These are phyloP conservation scores for Dothideomycetes sp. DNA, from an alignment of 2,329 filamentous ascomycete genomes.

Conservation along the genomic window DNA sequence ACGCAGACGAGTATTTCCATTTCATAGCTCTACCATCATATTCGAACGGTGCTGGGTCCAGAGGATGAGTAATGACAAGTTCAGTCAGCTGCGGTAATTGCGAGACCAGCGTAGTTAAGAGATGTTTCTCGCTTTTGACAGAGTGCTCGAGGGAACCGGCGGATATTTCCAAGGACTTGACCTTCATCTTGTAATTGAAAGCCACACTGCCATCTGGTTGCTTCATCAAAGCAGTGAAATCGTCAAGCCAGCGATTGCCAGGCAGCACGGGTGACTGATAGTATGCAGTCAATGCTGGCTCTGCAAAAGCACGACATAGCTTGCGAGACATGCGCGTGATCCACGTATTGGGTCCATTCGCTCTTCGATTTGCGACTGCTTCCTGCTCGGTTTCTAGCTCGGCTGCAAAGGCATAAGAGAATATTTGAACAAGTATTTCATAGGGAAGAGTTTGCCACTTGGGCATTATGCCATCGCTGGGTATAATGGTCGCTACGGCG, in stretches of 20 bases:
- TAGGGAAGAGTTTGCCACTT: conserved; percentile 23
- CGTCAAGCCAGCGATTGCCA: conserved; percentile 18
- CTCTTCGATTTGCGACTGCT: conserved; percentile 4
- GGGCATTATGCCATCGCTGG: conserved; percentile 21
- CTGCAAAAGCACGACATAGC: conserved; percentile 21
- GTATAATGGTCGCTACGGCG: conserved; percentile 9
- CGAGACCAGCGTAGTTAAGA: conserved; percentile 47
- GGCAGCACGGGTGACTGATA: conserved; percentile 21
- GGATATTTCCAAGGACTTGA: conserved; percentile 60
- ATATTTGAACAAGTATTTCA: conserved; percentile 22
- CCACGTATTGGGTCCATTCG: conserved; percentile 15
- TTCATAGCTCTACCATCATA: conserved; percentile 36
- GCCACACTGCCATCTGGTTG: conserved; percentile 16
- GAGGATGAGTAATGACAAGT: conserved; percentile 60
- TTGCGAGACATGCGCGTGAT: conserved; percentile 20
- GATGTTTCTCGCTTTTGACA: conserved; percentile 33
- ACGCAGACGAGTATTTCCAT: conserved; percentile 57
- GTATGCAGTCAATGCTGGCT: conserved; percentile 25
- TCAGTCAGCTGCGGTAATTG: conserved; percentile 56
- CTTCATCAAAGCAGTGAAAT: conserved; percentile 19
- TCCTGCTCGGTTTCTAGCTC: conserved; percentile 6
- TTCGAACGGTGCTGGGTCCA: conserved; percentile 58
- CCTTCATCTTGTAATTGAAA: conserved; percentile 57
- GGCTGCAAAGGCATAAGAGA: conserved; percentile 18
- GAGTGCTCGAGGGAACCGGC: conserved; percentile 28